phyloP scores from a whole-genome alignment of 108 stramenopile species.

The Conticribra weissflogii region DNA sequence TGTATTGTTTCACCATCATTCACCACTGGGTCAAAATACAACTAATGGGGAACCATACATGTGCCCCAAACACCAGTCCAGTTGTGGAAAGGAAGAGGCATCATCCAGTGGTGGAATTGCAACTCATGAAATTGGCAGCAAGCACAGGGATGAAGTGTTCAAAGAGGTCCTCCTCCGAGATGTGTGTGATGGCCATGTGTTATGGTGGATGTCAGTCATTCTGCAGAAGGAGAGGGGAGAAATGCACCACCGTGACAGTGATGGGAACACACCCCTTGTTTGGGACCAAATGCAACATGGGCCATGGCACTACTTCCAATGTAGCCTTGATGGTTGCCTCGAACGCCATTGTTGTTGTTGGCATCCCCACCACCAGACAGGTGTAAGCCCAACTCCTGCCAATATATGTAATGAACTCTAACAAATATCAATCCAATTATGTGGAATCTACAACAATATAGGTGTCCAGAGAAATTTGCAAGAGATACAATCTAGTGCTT shows the following conservation, averaged over 20 bases:
- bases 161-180: constrained; percentile 36
- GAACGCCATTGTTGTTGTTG: constrained; percentile 7
- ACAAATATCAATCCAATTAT: constrained; percentile 36
- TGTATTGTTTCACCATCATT: too few species aligned
- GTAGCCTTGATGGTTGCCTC: neutral
- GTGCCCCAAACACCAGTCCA: constrained; percentile 30
- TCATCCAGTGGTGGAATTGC: constrained; percentile 33
- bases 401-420: constrained; percentile 5
- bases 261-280: too few species aligned
- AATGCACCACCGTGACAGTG: constrained; percentile 30
- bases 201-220: too few species aligned
- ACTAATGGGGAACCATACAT: constrained; percentile 24
- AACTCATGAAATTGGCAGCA: constrained; percentile 18
- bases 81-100: constrained; percentile 35
- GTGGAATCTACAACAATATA: constrained; percentile 13
- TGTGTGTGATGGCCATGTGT: neutral
- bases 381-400: constrained; percentile 10
- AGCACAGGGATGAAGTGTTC: constrained; percentile 14
- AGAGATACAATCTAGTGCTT: constrained; percentile 24
- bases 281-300: constrained; percentile 33
- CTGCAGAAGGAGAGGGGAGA: too few species aligned
- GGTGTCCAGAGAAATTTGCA: constrained; percentile 5
- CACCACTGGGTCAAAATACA: neutral
- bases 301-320: neutral
- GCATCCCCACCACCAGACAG: too few species aligned